These are phyloP conservation scores for sunflower (Helianthus annuus) DNA, from an alignment of 129 eudicot species.

Conservation along the genomic window HanXRQr2.0-SUNRISE NC_035446.2:129282843-129283342, in stretches of 20 bases:
- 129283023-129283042: too few species aligned
- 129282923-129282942: too few species aligned
- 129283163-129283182: neutral
- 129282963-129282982: too few species aligned
- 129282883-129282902: too few species aligned
- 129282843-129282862: too few species aligned
- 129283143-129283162: neutral
- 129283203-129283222: neutral
- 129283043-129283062: too few species aligned
- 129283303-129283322: constrained; percentile 79
- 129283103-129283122: neutral
- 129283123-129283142: neutral
- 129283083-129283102: neutral
- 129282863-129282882: too few species aligned
- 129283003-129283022: too few species aligned
- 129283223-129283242: neutral
- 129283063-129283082: too few species aligned
- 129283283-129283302: constrained; percentile 92
- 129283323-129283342: constrained; percentile 81
- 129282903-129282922: too few species aligned
- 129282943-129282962: too few species aligned
- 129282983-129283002: too few species aligned
- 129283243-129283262: constrained; percentile 2
- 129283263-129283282: constrained; percentile 51
- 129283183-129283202: neutral